Base-by-base conservation (phyloP, 305 asterid species). In the Fraxinus paxiana region DNA sequence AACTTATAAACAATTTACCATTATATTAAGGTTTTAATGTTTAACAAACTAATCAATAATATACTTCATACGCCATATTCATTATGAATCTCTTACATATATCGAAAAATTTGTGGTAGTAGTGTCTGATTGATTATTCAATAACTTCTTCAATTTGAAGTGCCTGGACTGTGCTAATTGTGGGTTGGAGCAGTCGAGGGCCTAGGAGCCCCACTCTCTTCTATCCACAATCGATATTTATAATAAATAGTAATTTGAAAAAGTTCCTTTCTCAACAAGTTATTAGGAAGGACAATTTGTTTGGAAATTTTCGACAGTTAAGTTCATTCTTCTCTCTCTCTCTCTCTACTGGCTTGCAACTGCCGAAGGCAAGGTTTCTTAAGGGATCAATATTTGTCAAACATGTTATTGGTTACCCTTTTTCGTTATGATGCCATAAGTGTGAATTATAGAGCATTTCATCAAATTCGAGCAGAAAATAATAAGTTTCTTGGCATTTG, bases 271-370 rank as follows among this genome's bases (percentile, higher is more conserved):
- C 37, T 77, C 38, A 67, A 51, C 46, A 80, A 77, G 77, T 38
- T 79, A 26, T 75, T 75, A 75, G 82, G 35, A 69, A 79, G 63
- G 73, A 76, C 73, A 9, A 79, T 43, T 82, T 71, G 22, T 65
- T 28, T 59, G 56, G 30, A 26, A 10, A 31, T 59, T 56, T 72
- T 18, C 20, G 13, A 46, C 34, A 56, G 59, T 65, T 41, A 51
- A 59, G 1, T 54, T 80, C 72, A 4, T 18, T 38, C 48, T 1
- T 31, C 6, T 33, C 41, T 9, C 51, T 59, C n/a, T 69, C 74
- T 51, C 18, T 63, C 54, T 76, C 9, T 48, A 74, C 59, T 37
- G 74, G 77, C 61, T 78, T 51, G 18, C 56, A 73, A 71, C 51
- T 43, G 67, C 46, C 33, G 71, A 80, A 81, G 76, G 56, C 38